Conservation (phyloP, 192 early-diverging fungal genomes). For the Paraglomus brasilianum region DNA sequence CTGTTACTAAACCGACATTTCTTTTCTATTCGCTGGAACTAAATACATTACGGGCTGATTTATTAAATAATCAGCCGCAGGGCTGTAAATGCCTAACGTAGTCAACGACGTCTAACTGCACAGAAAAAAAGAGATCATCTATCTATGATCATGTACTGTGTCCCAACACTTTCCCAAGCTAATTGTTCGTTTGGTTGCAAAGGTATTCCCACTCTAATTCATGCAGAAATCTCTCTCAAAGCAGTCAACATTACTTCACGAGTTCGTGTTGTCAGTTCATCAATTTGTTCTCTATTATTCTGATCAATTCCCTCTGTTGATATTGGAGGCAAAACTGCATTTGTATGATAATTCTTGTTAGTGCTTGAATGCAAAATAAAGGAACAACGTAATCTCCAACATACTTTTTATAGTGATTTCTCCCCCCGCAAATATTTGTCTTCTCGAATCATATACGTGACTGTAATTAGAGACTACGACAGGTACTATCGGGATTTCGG, state of each 20-base stretch:
- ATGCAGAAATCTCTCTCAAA: conserved; percentile 49
- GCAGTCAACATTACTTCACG: conserved; percentile 53
- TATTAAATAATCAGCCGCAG: too few species aligned
- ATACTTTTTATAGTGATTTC: conserved; percentile 56
- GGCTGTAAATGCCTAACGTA: too few species aligned
- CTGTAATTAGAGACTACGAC: conserved; percentile 77
- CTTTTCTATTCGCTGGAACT: too few species aligned
- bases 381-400: neutral
- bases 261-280: conserved; percentile 43
- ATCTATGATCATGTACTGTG: too few species aligned
- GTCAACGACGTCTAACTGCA: too few species aligned
- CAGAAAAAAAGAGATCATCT: too few species aligned
- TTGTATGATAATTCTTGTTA: too few species aligned
- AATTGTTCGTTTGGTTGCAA: too few species aligned
- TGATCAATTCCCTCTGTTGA: conserved; percentile 43
- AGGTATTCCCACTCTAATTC: too few species aligned
- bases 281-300: conserved; percentile 39
- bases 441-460: conserved; percentile 56
- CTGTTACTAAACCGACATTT: too few species aligned
- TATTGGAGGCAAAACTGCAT: conserved; percentile 51
- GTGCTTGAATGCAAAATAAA: neutral
- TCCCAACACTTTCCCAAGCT: too few species aligned
- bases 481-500: conserved; percentile 82
- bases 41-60: too few species aligned
- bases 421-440: conserved; percentile 51